Percentiles rank a stretch among this genome's conserved stretches.
These are phyloP conservation scores for Linum trigynum DNA, from an alignment of 345 rosid species.

Conservation along the genomic window DNA sequence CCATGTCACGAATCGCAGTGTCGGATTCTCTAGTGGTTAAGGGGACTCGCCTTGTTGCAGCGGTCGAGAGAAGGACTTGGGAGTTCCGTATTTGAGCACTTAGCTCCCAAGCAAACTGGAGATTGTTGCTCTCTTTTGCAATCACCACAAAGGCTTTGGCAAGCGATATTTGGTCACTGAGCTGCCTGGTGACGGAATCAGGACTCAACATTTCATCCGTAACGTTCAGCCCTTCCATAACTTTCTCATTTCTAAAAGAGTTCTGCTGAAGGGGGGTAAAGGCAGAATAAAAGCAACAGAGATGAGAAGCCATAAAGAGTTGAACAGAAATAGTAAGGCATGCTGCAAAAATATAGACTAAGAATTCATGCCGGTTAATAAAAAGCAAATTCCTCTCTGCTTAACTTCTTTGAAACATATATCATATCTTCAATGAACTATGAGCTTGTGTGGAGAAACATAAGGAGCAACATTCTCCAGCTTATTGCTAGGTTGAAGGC, in stretches of 20 bases:
- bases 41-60: slow-evolving; percentile 65
- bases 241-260: slow-evolving; percentile 33
- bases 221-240: slow-evolving; percentile 56
- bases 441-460: neutral
- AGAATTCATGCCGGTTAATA: no score
- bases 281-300: neutral
- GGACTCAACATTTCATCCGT: slow-evolving; percentile 79
- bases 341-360: no score
- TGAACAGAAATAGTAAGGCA: no score
- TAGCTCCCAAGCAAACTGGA: slow-evolving; percentile 93
- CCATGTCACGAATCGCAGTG: slow-evolving; percentile 71
- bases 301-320: no score
- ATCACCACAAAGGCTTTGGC: slow-evolving; percentile 88
- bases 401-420: no score
- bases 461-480: neutral
- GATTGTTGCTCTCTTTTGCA: slow-evolving; percentile 87
- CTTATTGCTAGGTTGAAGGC: neutral
- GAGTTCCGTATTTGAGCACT: slow-evolving; percentile 91
- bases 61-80: slow-evolving; percentile 64
- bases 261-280: neutral
- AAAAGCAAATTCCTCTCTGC: no score
- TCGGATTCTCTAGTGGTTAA: slow-evolving; percentile 62
- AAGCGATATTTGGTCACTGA: slow-evolving; percentile 78
- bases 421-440: neutral
- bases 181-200: slow-evolving; percentile 69